These are phyloP conservation scores for Kentomonas sorsogonicus DNA, from an alignment of 208 protist genomes.

Conservation along the genomic window DNA sequence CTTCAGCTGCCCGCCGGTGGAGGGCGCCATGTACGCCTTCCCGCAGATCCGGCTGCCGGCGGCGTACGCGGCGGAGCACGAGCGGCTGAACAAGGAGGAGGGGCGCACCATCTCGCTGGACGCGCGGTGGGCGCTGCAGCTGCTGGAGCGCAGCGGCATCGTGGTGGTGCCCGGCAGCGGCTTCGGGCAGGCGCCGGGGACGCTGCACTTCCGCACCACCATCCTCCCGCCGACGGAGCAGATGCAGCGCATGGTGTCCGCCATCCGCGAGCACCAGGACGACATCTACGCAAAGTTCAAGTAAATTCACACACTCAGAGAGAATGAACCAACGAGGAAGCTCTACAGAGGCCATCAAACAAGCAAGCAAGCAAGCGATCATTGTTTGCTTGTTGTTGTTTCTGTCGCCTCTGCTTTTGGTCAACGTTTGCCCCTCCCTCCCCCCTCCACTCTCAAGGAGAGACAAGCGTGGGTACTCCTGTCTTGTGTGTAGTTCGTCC, in stretches of 20 bases:
- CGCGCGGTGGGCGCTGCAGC: conserved; percentile 92
- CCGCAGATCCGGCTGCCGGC: conserved; percentile 88
- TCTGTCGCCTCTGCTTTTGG: no score
- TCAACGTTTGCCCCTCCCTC: no score
- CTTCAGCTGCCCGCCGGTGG: conserved; percentile 87
- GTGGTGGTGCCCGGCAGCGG: conserved; percentile 94
- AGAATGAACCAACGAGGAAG: no score
- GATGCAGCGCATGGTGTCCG: conserved; percentile 87
- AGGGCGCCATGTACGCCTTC: conserved; percentile 99
- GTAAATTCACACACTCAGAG: no score
- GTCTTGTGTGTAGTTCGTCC: no score
- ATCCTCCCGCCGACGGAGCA: conserved; percentile 97
- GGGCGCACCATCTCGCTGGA: conserved; percentile 85
- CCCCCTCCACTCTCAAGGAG: no score
- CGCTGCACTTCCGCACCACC: conserved; percentile 98
- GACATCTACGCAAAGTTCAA: conserved; percentile 49
- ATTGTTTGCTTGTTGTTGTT: no score
- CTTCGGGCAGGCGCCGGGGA: conserved; percentile 94
- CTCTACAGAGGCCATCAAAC: conserved; percentile 3
- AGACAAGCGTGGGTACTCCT: no score
- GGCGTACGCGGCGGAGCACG: conserved; percentile 64
- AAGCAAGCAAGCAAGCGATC: not conserved
- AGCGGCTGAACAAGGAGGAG: conserved; percentile 52
- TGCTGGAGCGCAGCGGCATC: conserved; percentile 95
- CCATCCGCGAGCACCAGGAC: conserved; percentile 65